Base-by-base conservation (phyloP, 23 red algal species). In the Gracilaria domingensis region DNA sequence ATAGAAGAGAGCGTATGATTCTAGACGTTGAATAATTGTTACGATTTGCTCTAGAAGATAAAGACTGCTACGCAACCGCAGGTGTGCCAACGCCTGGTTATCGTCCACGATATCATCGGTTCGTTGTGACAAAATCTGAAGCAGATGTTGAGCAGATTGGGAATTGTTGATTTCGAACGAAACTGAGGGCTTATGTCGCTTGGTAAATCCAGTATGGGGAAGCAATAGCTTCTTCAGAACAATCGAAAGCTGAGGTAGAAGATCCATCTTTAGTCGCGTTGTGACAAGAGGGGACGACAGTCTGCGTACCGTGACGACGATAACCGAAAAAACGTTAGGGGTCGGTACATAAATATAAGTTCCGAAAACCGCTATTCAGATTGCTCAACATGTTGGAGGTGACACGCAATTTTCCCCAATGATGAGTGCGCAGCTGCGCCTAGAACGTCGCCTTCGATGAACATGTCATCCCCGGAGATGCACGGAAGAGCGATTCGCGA, bases 81-180 rank as follows among this genome's bases (percentile, higher is more conserved):
- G 30, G 30, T 81, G 61, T 5, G 87, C 87, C 50, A 90, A 57
- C 38, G 55, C 38, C 21, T 50, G 26, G 64, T 80, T 39, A n/a
- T 90, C 87, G 35, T 35, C 49, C 39, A 67, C 49, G 57, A 90
- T 90, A 39, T 90, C 74, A 23, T 90, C 71, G 29, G 49, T 61
- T 40, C 87, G 87, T 23, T 80, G 53, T 26, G 74, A 67, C 17
- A 81, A 28, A 32, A 90, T 81, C 16, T 30, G 45, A 1, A 90
- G 57, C 28, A 90, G 87, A 37, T 75, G 59, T n/a, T 80, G 35
- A 26, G 75, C 51, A 30, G 87, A 76, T 8, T 49, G 56, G 17
- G 87, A 70, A 59, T 64, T 80, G 42, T 71, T 67, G 40, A 90
- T 90, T 28, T 59, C 64, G 37, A 87, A 87, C 24, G 69, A 28